These are phyloP conservation scores for Hygrocybe punicea DNA, from an alignment of 768 basidiomycete species.

Conservation along the genomic window DNA sequence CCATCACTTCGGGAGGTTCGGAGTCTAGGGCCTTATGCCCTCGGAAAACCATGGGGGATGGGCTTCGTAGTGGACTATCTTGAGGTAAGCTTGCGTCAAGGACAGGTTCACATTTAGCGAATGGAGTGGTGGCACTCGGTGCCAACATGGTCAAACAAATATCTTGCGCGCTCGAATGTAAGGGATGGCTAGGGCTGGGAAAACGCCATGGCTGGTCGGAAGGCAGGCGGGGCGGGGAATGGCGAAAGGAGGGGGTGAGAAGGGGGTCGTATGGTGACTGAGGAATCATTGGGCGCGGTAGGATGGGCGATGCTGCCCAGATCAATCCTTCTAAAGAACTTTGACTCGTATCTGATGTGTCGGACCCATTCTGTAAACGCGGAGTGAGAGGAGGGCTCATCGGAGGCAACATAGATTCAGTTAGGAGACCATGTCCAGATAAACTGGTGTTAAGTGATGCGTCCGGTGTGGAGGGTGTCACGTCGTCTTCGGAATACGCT, in stretches of 20 bases:
- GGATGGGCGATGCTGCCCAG: slow-evolving; percentile 28
- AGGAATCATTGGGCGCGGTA: slow-evolving; percentile 41
- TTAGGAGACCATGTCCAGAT: slow-evolving; percentile 14
- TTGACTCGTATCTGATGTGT: slow-evolving; percentile 16
- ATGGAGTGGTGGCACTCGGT: slow-evolving; percentile 49
- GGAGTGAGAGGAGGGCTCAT: slow-evolving; percentile 40
- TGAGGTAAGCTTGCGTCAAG: slow-evolving; percentile 34
- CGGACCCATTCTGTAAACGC: slow-evolving; percentile 29
- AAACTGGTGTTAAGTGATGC: not conserved
- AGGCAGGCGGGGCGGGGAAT: slow-evolving; percentile 69
- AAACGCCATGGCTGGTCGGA: slow-evolving; percentile 82
- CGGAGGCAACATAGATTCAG: slow-evolving; percentile 19
- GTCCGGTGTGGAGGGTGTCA: slow-evolving; percentile 6
- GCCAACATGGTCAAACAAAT: slow-evolving; percentile 64
- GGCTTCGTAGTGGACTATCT: slow-evolving; percentile 36
- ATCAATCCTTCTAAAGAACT: slow-evolving; percentile 1
- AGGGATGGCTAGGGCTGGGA: slow-evolving; percentile 73
- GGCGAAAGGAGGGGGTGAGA: slow-evolving; percentile 71
- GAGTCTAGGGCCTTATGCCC: slow-evolving; percentile 21
- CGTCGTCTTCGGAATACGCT: slow-evolving; percentile 14
- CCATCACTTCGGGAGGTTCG: slow-evolving; percentile 14
- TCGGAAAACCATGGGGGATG: slow-evolving; percentile 18
- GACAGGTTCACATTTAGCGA: slow-evolving; percentile 32
- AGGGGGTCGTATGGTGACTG: slow-evolving; percentile 76
- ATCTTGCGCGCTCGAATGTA: slow-evolving; percentile 63